Percentiles rank a stretch among this genome's conserved stretches.
These are phyloP conservation scores for Aspergillus affinis DNA, from an alignment of 495 filamentous ascomycete species.

Conservation along the genomic window DNA sequence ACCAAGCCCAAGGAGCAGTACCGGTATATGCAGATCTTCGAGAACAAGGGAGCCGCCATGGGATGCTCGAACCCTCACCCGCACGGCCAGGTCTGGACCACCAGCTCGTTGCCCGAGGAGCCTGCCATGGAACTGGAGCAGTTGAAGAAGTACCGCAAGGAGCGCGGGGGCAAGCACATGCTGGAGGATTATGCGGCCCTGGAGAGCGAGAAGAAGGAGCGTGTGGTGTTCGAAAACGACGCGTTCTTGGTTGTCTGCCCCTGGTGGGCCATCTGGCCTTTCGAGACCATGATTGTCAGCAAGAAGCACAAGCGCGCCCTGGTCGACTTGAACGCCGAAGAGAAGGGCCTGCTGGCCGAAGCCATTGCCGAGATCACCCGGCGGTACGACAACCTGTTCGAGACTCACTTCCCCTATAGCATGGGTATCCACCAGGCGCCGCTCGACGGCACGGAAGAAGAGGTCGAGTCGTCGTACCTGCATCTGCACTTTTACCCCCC, in stretches of 20 bases:
- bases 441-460: slow-evolving; percentile 77
- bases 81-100: slow-evolving; percentile 96
- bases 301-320: slow-evolving; percentile 77
- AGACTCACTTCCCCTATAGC: slow-evolving; percentile 96
- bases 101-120: slow-evolving; percentile 85
- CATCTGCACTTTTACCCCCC: slow-evolving; percentile 98
- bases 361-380: slow-evolving; percentile 81
- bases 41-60: slow-evolving; percentile 98
- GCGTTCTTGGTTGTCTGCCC: slow-evolving; percentile 84
- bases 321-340: slow-evolving; percentile 70
- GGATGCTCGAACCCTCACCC: slow-evolving; percentile 98
- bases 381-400: slow-evolving; percentile 94
- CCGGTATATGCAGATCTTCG: slow-evolving; percentile 98
- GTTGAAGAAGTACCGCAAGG: slow-evolving; percentile 69
- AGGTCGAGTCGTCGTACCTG: slow-evolving; percentile 82
- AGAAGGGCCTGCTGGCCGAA: slow-evolving; percentile 73
- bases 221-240: slow-evolving; percentile 83
- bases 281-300: slow-evolving; percentile 88
- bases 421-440: slow-evolving; percentile 93
- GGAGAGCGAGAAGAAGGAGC: slow-evolving; percentile 77
- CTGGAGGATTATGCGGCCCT: slow-evolving; percentile 84
- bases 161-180: slow-evolving; percentile 70
- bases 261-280: slow-evolving; percentile 98
- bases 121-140: slow-evolving; percentile 74
- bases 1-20: slow-evolving; percentile 71